Evolutionary conservation across 2,329 filamentous ascomycete genomes (phyloP).

Genomic region (Elsinoe australis): DNA sequence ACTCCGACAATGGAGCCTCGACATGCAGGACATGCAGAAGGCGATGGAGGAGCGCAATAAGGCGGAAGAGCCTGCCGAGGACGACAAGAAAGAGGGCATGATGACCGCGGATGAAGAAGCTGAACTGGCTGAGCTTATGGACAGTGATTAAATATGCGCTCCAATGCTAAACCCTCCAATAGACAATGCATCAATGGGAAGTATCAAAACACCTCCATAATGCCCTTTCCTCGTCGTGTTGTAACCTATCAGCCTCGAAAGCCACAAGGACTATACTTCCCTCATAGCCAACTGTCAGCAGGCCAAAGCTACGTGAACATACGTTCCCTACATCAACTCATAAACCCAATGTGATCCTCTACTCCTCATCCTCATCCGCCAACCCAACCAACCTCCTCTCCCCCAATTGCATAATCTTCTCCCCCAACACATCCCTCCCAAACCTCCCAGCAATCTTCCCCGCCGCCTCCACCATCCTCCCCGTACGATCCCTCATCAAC

Average conservation of each 20-base stretch:
- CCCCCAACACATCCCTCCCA: conserved; percentile 67
- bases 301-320: too few relatives aligned
- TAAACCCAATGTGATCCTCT: background rate
- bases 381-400: conserved; percentile 59
- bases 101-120: conserved; percentile 87
- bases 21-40: conserved; percentile 48
- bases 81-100: conserved; percentile 43
- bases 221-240: too few relatives aligned
- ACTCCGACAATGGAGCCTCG: conserved; percentile 73
- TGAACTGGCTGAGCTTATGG: conserved; percentile 87
- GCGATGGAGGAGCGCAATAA: conserved; percentile 28
- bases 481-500: conserved; percentile 74
- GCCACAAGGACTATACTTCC: too few relatives aligned
- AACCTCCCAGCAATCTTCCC: conserved; percentile 83
- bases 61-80: conserved; percentile 26
- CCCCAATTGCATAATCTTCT: conserved; percentile 82
- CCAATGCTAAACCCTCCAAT: background rate
- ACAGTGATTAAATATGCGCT: conserved; percentile 27
- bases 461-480: conserved; percentile 86
- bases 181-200: background rate
- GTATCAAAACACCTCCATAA: too few relatives aligned
- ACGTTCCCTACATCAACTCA: too few relatives aligned
- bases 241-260: too few relatives aligned
- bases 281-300: too few relatives aligned
- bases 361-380: conserved; percentile 47